Conservation (phyloP, 257 asterid species). For the Leptodermis oblonga region DNA sequence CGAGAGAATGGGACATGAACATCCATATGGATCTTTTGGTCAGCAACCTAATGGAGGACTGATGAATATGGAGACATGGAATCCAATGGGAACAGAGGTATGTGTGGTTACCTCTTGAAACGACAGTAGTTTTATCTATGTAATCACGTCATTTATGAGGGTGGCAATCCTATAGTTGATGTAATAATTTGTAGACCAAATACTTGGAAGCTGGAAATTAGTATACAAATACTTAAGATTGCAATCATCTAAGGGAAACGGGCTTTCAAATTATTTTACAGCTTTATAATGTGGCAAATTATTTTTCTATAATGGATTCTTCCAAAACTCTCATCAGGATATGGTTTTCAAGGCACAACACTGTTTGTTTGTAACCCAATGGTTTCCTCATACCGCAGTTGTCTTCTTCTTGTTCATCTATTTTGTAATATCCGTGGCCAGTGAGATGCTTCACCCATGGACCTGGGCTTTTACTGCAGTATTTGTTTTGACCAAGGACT, state of each 20-base stretch:
- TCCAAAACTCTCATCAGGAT: not conserved
- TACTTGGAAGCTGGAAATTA: not conserved
- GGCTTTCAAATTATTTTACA: not conserved
- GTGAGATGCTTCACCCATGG: not conserved
- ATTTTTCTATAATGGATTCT: not conserved
- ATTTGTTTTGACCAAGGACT: not conserved
- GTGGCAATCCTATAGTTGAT: not conserved
- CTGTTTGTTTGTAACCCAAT: not conserved
- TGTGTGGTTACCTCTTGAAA: slow-evolving; percentile 12
- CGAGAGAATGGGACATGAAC: slow-evolving; percentile 53
- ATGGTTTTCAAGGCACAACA: not conserved
- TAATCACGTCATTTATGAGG: not conserved
- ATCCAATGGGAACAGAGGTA: slow-evolving; percentile 60
- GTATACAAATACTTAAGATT: not conserved
- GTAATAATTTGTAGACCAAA: not conserved
- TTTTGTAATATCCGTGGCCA: not conserved
- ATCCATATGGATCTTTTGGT: slow-evolving; percentile 40
- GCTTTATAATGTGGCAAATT: not conserved
- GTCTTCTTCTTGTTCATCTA: not conserved
- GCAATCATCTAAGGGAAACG: not conserved
- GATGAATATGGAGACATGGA: slow-evolving; percentile 48
- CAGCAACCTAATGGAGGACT: slow-evolving; percentile 54
- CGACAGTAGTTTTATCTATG: not conserved
- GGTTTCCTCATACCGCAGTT: not conserved
- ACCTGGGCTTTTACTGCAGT: not conserved